Evolutionary conservation across 163 green algal genomes (phyloP).

Genomic region (Chlorella variabilis): DNA sequence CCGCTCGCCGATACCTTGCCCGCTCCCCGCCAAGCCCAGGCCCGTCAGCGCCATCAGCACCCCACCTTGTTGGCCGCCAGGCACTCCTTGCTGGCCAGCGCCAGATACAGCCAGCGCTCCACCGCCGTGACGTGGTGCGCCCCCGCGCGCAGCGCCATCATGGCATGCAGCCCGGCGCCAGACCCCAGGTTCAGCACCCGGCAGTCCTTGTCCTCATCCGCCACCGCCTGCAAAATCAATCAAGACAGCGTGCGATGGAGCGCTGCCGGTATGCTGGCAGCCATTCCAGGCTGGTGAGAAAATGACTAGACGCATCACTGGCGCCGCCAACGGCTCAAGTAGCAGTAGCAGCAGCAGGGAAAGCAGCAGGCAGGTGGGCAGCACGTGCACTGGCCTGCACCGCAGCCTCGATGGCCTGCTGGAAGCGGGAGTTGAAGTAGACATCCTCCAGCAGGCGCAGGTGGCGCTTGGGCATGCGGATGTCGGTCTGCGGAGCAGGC

Average conservation of each 20-base stretch:
- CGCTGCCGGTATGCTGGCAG: too few species aligned
- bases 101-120: slow-evolving; percentile 89
- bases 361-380: neutral
- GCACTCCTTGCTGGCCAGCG: slow-evolving; percentile 74
- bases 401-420: slow-evolving; percentile 58
- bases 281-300: too few species aligned
- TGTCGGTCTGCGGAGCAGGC: slow-evolving; percentile 60
- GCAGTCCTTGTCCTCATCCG: slow-evolving; percentile 61
- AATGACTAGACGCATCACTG: too few species aligned
- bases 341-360: neutral
- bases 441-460: slow-evolving; percentile 69
- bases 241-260: too few species aligned
- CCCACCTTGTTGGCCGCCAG: slow-evolving; percentile 60
- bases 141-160: slow-evolving; percentile 76
- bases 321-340: too few species aligned
- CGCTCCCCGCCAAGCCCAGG: too few species aligned
- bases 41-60: too few species aligned
- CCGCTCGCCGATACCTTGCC: too few species aligned
- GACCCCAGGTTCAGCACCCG: slow-evolving; percentile 76
- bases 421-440: slow-evolving; percentile 20
- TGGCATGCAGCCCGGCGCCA: slow-evolving; percentile 68
- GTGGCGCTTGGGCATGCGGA: slow-evolving; percentile 72
- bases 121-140: slow-evolving; percentile 83
- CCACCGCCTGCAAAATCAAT: slow-evolving; percentile 20
- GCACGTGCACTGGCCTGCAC: slow-evolving; percentile 39